Evolutionary conservation across 495 filamentous ascomycete species (phyloP).

Genomic region (Friedmanniomyces endolithicus): DNA sequence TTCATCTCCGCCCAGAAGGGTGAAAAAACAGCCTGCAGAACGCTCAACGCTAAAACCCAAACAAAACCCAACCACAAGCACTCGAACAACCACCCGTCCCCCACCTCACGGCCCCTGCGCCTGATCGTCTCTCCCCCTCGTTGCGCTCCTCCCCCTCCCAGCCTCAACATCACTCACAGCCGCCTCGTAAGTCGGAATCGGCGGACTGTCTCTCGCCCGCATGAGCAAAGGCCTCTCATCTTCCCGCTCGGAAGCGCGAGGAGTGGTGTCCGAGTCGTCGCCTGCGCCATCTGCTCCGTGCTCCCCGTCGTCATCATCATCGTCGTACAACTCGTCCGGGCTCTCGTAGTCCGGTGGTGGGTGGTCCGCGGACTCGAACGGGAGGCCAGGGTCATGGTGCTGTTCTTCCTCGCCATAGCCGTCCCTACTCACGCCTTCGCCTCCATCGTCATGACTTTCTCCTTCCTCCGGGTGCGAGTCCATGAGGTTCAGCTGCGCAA

Average conservation of each 20-base stretch:
- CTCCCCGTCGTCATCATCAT: constrained; percentile 13
- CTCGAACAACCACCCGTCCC: neutral
- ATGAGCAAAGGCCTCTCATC: constrained; percentile 3
- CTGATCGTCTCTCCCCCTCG: neutral
- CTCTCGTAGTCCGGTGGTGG: constrained; percentile 34
- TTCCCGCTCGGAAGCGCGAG: constrained; percentile 2
- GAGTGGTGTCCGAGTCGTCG: constrained; percentile 3
- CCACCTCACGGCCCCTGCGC: neutral
- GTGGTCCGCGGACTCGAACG: constrained; percentile 25
- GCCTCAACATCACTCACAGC: constrained; percentile 18
- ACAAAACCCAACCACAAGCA: too few relatives aligned
- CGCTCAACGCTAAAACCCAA: constrained; percentile 1
- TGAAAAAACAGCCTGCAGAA: neutral
- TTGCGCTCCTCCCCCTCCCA: constrained; percentile 22
- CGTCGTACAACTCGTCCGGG: constrained; percentile 18
- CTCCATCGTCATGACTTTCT: constrained; percentile 46
- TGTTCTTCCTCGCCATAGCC: constrained; percentile 14
- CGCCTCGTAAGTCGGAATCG: constrained; percentile 32
- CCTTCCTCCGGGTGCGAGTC: constrained; percentile 38
- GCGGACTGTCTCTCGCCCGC: constrained; percentile 12
- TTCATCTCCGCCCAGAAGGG: neutral
- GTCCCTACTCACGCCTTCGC: constrained; percentile 54
- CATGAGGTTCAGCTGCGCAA: constrained; percentile 63
- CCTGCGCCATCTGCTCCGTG: constrained; percentile 11
- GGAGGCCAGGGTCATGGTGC: constrained; percentile 18